Conservation (phyloP, 352 stramenopile species). For the Phytophthora syringae region DNA sequence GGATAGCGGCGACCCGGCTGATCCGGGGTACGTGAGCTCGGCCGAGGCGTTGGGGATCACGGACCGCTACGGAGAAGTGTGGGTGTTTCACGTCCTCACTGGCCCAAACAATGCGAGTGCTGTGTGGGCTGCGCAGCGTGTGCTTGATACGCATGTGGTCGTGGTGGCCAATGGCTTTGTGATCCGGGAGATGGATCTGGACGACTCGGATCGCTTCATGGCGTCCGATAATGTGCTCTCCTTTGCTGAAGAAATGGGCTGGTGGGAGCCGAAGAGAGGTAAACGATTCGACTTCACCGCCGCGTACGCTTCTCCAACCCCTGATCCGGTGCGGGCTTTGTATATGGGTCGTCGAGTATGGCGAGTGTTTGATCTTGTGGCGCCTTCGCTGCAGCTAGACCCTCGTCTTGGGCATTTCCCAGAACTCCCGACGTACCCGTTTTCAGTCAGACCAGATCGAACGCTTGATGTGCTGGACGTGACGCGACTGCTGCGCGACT, state of each 20-base stretch:
- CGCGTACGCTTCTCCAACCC: constrained; percentile 62
- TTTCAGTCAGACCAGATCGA: constrained; percentile 87
- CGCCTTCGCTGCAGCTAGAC: constrained; percentile 81
- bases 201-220: constrained; percentile 85
- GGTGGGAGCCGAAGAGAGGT: constrained; percentile 65
- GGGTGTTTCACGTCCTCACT: constrained; percentile 96
- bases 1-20: constrained; percentile 69
- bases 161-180: constrained; percentile 94
- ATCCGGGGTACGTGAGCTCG: constrained; percentile 67
- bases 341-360: constrained; percentile 90
- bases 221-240: constrained; percentile 89
- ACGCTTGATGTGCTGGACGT: constrained; percentile 66
- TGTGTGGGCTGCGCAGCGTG: constrained; percentile 94
- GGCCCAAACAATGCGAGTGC: constrained; percentile 89
- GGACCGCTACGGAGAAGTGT: constrained; percentile 91
- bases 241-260: constrained; percentile 88
- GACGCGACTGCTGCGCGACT: constrained; percentile 85
- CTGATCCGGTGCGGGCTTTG: constrained; percentile 59
- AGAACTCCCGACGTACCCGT: constrained; percentile 85
- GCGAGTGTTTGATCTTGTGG: constrained; percentile 86
- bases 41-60: constrained; percentile 89
- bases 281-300: constrained; percentile 75
- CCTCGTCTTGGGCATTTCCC: constrained; percentile 62
- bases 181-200: constrained; percentile 91
- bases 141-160: constrained; percentile 91